These are phyloP conservation scores for Raphanus raphanistrum DNA, from an alignment of 345 rosid species.

Conservation along the genomic window DNA sequence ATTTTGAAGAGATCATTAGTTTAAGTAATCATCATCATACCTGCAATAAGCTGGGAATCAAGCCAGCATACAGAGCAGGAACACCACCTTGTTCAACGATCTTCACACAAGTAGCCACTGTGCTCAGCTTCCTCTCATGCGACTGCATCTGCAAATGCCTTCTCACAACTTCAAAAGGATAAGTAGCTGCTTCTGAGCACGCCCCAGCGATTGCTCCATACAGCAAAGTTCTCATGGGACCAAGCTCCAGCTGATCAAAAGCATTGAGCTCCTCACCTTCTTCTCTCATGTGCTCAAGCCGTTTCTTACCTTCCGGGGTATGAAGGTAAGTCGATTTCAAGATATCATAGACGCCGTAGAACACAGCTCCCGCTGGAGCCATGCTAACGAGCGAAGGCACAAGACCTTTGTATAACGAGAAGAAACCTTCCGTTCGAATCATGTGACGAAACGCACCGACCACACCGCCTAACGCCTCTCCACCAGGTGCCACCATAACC, in stretches of 20 bases:
- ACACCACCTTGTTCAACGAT: conserved; percentile 68
- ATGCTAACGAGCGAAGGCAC: conserved; percentile 70
- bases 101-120: conserved; percentile 57
- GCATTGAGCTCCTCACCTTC: conserved; percentile 58
- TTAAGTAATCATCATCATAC: conserved; percentile 20
- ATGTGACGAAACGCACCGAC: conserved; percentile 61
- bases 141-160: conserved; percentile 72
- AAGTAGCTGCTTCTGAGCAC: conserved; percentile 76
- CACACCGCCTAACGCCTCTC: conserved; percentile 71
- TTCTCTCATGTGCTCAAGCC: conserved; percentile 57
- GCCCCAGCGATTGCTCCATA: conserved; percentile 80
- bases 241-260: conserved; percentile 74
- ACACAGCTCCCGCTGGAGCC: conserved; percentile 80
- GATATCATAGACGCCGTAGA: conserved; percentile 70
- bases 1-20: not conserved
- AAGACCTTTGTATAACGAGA: conserved; percentile 70
- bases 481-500: conserved; percentile 74
- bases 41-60: conserved; percentile 77
- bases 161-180: conserved; percentile 78
- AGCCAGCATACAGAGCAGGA: conserved; percentile 69
- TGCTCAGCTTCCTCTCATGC: conserved; percentile 55
- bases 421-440: conserved; percentile 71
- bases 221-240: conserved; percentile 64
- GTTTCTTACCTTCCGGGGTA: conserved; percentile 61
- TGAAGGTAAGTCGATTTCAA: conserved; percentile 64